Percentiles rank a stretch among this genome's conserved stretches.
Conservation (phyloP, 148 eudicot genomes). For the Euryodendron excelsum region DNA sequence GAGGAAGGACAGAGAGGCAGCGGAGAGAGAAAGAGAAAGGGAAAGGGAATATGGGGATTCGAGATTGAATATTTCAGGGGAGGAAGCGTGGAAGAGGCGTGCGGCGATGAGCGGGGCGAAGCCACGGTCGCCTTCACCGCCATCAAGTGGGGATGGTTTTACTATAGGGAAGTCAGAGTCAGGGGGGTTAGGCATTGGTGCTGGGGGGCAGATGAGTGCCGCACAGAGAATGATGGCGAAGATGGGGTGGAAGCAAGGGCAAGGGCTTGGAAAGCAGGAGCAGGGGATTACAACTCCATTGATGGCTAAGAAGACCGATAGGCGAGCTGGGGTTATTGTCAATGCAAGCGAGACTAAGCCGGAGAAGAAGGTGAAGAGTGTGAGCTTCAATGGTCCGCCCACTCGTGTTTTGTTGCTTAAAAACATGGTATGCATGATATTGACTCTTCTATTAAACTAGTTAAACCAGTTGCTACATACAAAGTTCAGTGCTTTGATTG, state of each 20-base stretch:
- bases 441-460: neutral
- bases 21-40: conserved; percentile 26
- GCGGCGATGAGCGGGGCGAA: conserved; percentile 54
- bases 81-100: conserved; percentile 87
- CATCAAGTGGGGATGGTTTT: conserved; percentile 53
- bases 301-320: conserved; percentile 87
- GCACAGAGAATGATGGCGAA: conserved; percentile 99
- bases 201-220: conserved; percentile 94
- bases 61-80: conserved; percentile 61
- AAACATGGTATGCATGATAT: conserved; percentile 65
- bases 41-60: conserved; percentile 22
- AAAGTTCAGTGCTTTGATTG: neutral
- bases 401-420: conserved; percentile 86
- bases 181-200: conserved; percentile 85
- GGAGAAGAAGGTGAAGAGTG: conserved; percentile 85
- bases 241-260: conserved; percentile 99
- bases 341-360: conserved; percentile 63
- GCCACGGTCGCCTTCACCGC: conserved; percentile 50
- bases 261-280: conserved; percentile 87
- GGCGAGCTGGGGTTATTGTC: conserved; percentile 88
- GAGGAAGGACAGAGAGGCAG: conserved; percentile 42
- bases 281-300: conserved; percentile 95
- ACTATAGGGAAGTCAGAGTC: conserved; percentile 79
- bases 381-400: conserved; percentile 60
- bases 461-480: neutral